Conservation (phyloP, 202 grass and related monocot genomes). For the Zoysia matrella region DNA sequence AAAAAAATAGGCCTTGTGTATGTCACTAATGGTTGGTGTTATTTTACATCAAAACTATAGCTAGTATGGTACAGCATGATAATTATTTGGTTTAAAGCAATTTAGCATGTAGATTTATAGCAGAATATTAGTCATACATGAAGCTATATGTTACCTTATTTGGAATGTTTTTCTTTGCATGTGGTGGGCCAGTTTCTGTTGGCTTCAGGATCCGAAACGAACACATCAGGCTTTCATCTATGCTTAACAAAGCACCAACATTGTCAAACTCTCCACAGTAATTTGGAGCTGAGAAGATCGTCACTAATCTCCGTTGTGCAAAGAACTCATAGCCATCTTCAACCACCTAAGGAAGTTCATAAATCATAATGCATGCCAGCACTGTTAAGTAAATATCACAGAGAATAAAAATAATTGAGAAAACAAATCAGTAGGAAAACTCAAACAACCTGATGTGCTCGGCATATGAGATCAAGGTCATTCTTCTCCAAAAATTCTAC, state of each 20-base stretch:
- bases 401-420: slow-evolving; percentile 15
- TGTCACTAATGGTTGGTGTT: no score
- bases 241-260: slow-evolving; percentile 71
- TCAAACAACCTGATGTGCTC: slow-evolving; percentile 77
- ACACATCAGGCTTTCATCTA: slow-evolving; percentile 67
- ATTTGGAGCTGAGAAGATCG: slow-evolving; percentile 84
- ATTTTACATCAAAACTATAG: no score
- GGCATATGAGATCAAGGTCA: slow-evolving; percentile 76
- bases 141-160: slow-evolving; percentile 65
- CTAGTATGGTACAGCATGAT: no score
- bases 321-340: slow-evolving; percentile 85
- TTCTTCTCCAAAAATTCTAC: slow-evolving; percentile 84
- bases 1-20: no score
- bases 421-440: slow-evolving; percentile 16
- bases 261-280: slow-evolving; percentile 80
- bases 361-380: background rate
- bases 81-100: no score
- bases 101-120: no score
- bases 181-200: slow-evolving; percentile 31
- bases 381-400: slow-evolving; percentile 35
- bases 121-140: background rate
- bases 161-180: slow-evolving; percentile 53
- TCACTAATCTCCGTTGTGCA: slow-evolving; percentile 76
- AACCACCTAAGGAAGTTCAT: slow-evolving; percentile 54
- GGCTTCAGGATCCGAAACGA: slow-evolving; percentile 82